These are phyloP conservation scores for Cenococcum geophilum DNA, from an alignment of 495 filamentous ascomycete species.

Conservation along the genomic window DNA sequence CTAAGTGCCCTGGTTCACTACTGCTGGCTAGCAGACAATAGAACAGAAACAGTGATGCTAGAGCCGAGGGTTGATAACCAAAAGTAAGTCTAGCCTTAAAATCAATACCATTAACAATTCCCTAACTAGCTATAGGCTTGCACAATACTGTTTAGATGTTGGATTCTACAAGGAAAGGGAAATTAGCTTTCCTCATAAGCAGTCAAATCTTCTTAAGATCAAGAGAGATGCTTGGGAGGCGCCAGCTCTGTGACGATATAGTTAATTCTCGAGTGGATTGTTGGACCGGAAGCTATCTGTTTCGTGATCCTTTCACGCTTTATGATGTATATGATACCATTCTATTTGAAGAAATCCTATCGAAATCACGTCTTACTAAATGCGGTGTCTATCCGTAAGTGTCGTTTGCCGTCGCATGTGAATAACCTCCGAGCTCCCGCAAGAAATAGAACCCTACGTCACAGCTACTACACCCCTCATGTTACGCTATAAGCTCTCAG, in stretches of 20 bases:
- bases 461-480: not conserved
- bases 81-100: constrained; percentile 53
- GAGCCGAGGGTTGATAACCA: constrained; percentile 90
- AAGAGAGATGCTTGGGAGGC: constrained; percentile 76
- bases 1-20: constrained; percentile 79
- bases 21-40: constrained; percentile 68
- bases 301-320: not conserved
- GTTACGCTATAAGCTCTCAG: not conserved
- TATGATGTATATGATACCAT: not conserved
- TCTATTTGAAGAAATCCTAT: not conserved
- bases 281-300: not conserved
- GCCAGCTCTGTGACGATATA: constrained; percentile 55
- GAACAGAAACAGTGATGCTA: constrained; percentile 74
- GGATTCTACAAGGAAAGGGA: constrained; percentile 90
- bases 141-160: constrained; percentile 62
- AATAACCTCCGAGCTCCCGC: not conserved
- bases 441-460: not conserved
- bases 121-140: constrained; percentile 53
- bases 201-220: constrained; percentile 79
- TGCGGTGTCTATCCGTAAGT: not conserved
- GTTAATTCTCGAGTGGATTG: not conserved
- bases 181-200: constrained; percentile 86
- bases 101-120: not conserved
- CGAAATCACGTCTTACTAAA: too few relatives aligned
- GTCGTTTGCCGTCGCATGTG: not conserved